Percentiles rank a stretch among this genome's conserved stretches.
These are phyloP conservation scores for Aspergillus chevalieri DNA, from an alignment of 2,329 filamentous ascomycete species.

Conservation along the genomic window DNA sequence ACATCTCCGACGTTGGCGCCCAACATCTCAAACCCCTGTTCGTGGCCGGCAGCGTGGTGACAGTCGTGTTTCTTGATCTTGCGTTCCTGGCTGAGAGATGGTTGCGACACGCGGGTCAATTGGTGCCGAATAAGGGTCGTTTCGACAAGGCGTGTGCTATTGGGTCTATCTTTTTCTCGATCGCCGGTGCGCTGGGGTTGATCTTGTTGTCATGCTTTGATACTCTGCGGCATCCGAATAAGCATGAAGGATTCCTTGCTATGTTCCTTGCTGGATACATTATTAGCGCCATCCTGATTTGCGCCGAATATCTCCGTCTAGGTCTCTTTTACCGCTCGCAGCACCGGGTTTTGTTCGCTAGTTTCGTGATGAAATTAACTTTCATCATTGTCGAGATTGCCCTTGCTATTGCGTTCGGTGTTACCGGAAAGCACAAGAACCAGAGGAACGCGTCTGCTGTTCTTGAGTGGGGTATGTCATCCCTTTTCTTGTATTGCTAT, in stretches of 20 bases:
- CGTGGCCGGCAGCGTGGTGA: slow-evolving; percentile 55
- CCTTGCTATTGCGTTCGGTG: slow-evolving; percentile 63
- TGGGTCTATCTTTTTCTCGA: slow-evolving; percentile 52
- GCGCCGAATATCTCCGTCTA: slow-evolving; percentile 81
- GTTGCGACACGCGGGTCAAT: slow-evolving; percentile 72
- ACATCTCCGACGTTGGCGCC: slow-evolving; percentile 53
- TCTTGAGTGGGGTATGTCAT: slow-evolving; percentile 58
- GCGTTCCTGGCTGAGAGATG: slow-evolving; percentile 77
- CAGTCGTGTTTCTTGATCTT: slow-evolving; percentile 72
- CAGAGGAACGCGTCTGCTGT: slow-evolving; percentile 64
- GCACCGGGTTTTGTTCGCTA: slow-evolving; percentile 64
- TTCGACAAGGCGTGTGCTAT: slow-evolving; percentile 36
- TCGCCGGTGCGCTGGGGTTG: slow-evolving; percentile 71
- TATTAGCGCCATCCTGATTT: slow-evolving; percentile 78
- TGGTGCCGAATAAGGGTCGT: slow-evolving; percentile 61
- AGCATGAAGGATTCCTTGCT: slow-evolving; percentile 71
- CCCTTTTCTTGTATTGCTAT: background rate
- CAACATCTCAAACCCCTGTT: slow-evolving; percentile 56
- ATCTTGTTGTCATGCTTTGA: slow-evolving; percentile 84
- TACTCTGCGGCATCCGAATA: slow-evolving; percentile 57
- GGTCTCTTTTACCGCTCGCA: slow-evolving; percentile 68
- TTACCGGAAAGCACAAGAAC: slow-evolving; percentile 40
- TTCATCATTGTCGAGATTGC: slow-evolving; percentile 77
- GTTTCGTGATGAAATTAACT: slow-evolving; percentile 79
- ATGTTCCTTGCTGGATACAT: slow-evolving; percentile 85